Percentiles rank a stretch among this genome's conserved stretches.
These are phyloP conservation scores for Nigrospora oryzae DNA, from an alignment of 2,329 filamentous ascomycete species.

Conservation along the genomic window DNA sequence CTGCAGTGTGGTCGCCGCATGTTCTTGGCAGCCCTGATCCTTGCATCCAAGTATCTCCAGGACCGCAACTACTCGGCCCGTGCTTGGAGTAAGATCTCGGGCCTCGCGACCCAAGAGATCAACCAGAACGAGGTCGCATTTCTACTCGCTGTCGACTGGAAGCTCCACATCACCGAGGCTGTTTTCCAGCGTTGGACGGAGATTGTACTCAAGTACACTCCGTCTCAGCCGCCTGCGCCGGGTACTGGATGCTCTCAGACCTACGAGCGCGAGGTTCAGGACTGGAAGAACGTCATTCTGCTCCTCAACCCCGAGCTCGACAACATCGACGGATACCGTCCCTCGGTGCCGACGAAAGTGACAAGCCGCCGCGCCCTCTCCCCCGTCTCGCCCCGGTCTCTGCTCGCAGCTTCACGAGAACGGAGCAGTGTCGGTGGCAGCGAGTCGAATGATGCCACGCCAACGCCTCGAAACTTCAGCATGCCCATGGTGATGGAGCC, in stretches of 20 bases:
- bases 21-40: conserved; percentile 90
- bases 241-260: conserved; percentile 31
- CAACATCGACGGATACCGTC: conserved; percentile 45
- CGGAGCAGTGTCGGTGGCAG: conserved; percentile 20
- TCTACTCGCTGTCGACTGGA: conserved; percentile 83
- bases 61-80: conserved; percentile 96
- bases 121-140: conserved; percentile 96
- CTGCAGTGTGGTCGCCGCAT: conserved; percentile 94
- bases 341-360: not conserved
- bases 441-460: conserved; percentile 29
- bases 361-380: conserved; percentile 17
- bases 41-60: conserved; percentile 96
- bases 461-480: conserved; percentile 30
- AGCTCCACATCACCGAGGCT: conserved; percentile 83
- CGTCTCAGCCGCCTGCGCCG: conserved; percentile 49
- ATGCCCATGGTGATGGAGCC: conserved; percentile 42
- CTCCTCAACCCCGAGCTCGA: conserved; percentile 47
- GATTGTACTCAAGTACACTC: conserved; percentile 78
- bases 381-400: conserved; percentile 31
- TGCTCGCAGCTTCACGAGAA: conserved; percentile 34
- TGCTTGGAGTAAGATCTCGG: conserved; percentile 98
- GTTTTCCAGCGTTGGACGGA: conserved; percentile 92
- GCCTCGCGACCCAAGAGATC: conserved; percentile 86
- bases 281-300: conserved; percentile 53
- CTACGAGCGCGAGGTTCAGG: conserved; percentile 36